phyloP scores from a whole-genome alignment of 805 yeast genomes.

The Metschnikowia cerradonensis region DNA sequence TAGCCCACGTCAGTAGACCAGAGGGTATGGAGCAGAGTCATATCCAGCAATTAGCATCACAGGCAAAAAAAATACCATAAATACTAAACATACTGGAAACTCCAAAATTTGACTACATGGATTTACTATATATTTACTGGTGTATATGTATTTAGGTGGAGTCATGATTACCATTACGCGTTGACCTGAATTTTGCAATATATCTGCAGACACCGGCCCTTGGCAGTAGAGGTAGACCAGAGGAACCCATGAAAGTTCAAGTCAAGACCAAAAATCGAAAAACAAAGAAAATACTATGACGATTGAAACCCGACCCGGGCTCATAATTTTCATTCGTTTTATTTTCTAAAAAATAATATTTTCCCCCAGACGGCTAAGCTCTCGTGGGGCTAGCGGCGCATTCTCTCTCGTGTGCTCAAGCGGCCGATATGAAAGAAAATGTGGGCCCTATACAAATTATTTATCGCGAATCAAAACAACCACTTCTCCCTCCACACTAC shows the following conservation, averaged over 20 bases:
- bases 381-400: background rate
- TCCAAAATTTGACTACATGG: no score
- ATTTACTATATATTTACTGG: no score
- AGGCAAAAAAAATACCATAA: background rate
- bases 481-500: background rate
- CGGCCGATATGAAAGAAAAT: background rate
- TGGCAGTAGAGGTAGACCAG: no score
- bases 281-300: background rate
- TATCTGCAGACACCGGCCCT: background rate
- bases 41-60: no score
- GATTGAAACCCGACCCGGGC: no score
- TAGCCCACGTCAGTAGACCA: background rate
- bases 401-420: background rate
- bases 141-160: background rate
- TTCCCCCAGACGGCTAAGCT: background rate
- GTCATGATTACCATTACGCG: background rate
- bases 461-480: conserved; percentile 5
- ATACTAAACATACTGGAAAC: no score
- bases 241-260: background rate
- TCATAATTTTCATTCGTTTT: background rate
- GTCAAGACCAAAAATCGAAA: background rate
- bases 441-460: background rate
- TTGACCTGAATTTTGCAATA: background rate
- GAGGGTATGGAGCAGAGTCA: no score
- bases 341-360: background rate